Conservation (phyloP, 148 eudicot genomes). For the Fagopyrum esculentum region DNA sequence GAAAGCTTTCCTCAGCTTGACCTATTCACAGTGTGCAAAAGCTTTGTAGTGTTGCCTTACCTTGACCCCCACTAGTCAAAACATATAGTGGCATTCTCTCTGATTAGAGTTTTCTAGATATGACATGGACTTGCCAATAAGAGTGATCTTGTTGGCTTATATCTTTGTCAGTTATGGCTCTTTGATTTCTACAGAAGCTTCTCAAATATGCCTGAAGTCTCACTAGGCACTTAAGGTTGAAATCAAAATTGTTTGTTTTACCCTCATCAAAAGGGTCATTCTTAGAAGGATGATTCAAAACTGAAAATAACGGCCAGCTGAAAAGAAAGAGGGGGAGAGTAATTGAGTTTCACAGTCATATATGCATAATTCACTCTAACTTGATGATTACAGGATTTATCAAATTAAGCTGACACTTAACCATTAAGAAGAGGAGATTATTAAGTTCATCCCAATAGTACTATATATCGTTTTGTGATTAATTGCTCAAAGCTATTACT, state of each 20-base stretch:
- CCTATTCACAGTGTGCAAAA: too few species aligned
- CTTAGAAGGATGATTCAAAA: background rate
- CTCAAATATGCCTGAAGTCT: background rate
- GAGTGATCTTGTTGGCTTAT: background rate
- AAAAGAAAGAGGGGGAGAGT: too few species aligned
- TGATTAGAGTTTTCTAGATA: background rate
- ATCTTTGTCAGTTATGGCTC: background rate
- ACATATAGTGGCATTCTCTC: background rate
- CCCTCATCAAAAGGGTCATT: background rate
- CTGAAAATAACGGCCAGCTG: too few species aligned
- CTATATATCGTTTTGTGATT: background rate
- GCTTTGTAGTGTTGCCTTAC: too few species aligned
- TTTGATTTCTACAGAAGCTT: background rate
- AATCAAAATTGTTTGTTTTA: too few species aligned
- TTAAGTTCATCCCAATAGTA: background rate
- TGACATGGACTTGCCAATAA: background rate
- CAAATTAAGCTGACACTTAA: background rate
- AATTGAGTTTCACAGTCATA: background rate
- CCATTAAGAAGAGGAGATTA: background rate
- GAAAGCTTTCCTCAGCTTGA: too few species aligned
- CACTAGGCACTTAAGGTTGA: background rate
- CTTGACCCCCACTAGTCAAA: background rate
- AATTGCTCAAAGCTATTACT: background rate
- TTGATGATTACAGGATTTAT: background rate
- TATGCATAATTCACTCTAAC: background rate